Conservation (phyloP, 1,139 yeast genomes). For the Magnusiomyces paraingens region DNA sequence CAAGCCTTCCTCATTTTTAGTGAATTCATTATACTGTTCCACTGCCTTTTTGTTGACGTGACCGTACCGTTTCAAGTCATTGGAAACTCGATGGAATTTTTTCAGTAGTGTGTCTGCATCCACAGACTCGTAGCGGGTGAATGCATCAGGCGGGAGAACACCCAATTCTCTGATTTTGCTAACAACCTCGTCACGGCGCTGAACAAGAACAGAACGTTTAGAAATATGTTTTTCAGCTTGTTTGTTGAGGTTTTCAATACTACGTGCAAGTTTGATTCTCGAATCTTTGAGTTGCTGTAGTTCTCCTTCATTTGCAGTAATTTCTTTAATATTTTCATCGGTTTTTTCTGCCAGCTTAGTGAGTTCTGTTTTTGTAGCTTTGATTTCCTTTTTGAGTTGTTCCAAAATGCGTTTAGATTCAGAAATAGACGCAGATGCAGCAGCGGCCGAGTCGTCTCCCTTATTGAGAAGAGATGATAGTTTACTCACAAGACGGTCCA, state of each 20-base stretch:
- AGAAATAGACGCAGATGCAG: background rate
- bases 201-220: slow-evolving; percentile 52
- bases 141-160: slow-evolving; percentile 81
- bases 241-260: slow-evolving; percentile 58
- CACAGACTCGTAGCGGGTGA: slow-evolving; percentile 42
- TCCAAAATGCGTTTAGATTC: slow-evolving; percentile 12
- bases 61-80: slow-evolving; percentile 53
- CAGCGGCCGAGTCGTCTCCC: background rate
- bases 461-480: slow-evolving; percentile 13
- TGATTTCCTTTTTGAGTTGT: slow-evolving; percentile 6
- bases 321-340: slow-evolving; percentile 16
- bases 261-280: slow-evolving; percentile 49
- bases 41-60: slow-evolving; percentile 88
- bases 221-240: slow-evolving; percentile 60
- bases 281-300: slow-evolving; percentile 49
- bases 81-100: slow-evolving; percentile 52
- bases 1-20: slow-evolving; percentile 64
- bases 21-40: slow-evolving; percentile 73
- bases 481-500: slow-evolving; percentile 30
- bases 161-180: slow-evolving; percentile 77
- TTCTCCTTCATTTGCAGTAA: slow-evolving; percentile 35
- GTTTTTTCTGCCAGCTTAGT: slow-evolving; percentile 9
- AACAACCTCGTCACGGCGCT: slow-evolving; percentile 66
- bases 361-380: slow-evolving; percentile 6
- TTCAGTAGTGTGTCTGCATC: slow-evolving; percentile 49